Conservation (phyloP, 495 filamentous ascomycete genomes). For the Aspergillus sclerotioniger region DNA sequence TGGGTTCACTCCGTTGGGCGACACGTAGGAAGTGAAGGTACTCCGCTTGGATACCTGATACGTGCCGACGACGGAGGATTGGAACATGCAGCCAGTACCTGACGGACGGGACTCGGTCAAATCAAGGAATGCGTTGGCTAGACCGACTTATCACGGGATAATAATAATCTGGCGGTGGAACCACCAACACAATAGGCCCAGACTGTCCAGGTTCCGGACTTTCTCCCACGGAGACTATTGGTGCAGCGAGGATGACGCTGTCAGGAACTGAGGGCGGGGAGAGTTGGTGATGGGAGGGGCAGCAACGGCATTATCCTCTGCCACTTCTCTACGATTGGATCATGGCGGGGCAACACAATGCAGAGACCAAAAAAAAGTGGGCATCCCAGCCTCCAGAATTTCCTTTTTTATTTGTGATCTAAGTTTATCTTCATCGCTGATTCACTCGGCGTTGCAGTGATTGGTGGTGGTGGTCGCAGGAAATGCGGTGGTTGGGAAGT, state of each 20-base stretch:
- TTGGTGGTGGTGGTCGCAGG: slow-evolving; percentile 19
- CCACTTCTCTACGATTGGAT: not conserved
- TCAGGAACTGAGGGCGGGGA: slow-evolving; percentile 7
- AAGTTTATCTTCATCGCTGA: slow-evolving; percentile 2
- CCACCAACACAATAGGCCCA: not conserved
- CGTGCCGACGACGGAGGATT: not conserved
- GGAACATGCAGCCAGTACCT: slow-evolving; percentile 6
- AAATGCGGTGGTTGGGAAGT: slow-evolving; percentile 50
- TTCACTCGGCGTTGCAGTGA: slow-evolving; percentile 6
- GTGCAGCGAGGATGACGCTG: slow-evolving; percentile 5
- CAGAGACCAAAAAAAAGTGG: slow-evolving; percentile 22
- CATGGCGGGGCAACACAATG: not conserved
- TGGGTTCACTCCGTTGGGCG: not conserved
- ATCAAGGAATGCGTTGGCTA: slow-evolving; percentile 3
- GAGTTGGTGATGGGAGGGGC: not conserved
- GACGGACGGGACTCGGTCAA: not conserved
- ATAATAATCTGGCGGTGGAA: not conserved
- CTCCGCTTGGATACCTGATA: slow-evolving; percentile 1
- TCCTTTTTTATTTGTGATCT: slow-evolving; percentile 8
- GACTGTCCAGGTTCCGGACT: not conserved
- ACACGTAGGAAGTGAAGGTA: slow-evolving; percentile 2
- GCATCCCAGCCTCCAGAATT: slow-evolving; percentile 24
- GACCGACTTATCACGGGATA: slow-evolving; percentile 2
- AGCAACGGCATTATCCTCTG: not conserved
- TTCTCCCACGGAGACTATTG: not conserved